Conservation (phyloP, 2,329 filamentous ascomycete genomes). For the Ascochyta rabiei region DNA sequence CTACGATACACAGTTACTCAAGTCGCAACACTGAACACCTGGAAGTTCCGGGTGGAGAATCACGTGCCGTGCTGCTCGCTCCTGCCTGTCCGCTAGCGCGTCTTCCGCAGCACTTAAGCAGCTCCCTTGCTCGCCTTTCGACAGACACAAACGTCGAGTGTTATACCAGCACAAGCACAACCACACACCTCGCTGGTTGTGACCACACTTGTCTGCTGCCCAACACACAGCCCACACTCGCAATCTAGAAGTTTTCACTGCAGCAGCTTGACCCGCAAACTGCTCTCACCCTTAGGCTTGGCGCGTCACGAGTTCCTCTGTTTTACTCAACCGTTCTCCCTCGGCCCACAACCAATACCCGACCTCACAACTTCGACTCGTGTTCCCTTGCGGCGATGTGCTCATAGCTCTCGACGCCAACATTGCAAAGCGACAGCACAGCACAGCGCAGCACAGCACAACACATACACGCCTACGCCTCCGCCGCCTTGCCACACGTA, state of each 20-base stretch:
- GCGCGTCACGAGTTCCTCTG: slow-evolving; percentile 6
- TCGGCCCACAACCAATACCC: background rate
- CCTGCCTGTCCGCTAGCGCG: slow-evolving; percentile 19
- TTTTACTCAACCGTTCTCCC: background rate
- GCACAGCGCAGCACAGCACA: background rate
- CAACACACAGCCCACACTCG: no score
- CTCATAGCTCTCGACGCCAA: background rate
- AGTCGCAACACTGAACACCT: slow-evolving; percentile 29
- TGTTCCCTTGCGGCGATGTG: slow-evolving; percentile 3
- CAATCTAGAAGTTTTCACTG: background rate
- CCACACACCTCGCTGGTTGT: background rate
- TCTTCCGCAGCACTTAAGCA: slow-evolving; percentile 17
- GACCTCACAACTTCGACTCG: background rate
- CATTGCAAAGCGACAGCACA: slow-evolving; percentile 1
- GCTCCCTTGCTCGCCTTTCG: slow-evolving; percentile 18
- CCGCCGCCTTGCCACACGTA: background rate
- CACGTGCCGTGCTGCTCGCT: slow-evolving; percentile 21
- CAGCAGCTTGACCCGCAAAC: background rate
- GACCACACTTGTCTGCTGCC: background rate
- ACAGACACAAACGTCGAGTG: background rate
- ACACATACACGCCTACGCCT: background rate
- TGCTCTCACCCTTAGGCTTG: background rate
- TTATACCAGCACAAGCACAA: background rate
- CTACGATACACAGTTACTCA: slow-evolving; percentile 14
- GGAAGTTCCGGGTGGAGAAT: slow-evolving; percentile 34